These are phyloP conservation scores for Teratosphaeria gauchensis DNA, from an alignment of 2,329 filamentous ascomycete genomes.

Conservation along the genomic window DNA sequence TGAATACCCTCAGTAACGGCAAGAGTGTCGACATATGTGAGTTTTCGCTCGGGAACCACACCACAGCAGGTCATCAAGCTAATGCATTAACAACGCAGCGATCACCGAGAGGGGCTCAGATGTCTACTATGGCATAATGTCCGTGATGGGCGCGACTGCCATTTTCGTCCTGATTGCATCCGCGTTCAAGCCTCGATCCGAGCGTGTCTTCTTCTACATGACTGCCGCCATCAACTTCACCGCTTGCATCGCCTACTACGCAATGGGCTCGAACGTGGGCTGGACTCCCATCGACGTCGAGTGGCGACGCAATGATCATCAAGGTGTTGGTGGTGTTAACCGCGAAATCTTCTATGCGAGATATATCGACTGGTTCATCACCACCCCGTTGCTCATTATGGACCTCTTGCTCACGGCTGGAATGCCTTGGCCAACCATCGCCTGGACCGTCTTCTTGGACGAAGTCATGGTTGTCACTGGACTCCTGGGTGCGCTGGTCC, in stretches of 20 bases:
- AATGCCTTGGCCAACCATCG: neutral
- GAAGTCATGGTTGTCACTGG: neutral
- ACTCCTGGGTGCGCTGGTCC: neutral
- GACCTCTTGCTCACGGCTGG: neutral
- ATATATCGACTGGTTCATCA: neutral
- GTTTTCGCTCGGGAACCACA: neutral
- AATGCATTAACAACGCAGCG: neutral
- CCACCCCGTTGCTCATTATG: neutral
- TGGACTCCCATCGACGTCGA: neutral
- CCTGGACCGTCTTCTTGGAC: neutral
- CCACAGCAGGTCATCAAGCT: neutral
- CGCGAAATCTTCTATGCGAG: neutral
- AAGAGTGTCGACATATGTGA: neutral
- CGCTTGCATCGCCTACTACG: neutral
- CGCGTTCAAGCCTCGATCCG: neutral
- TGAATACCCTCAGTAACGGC: neutral
- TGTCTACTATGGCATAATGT: neutral
- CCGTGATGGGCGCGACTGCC: neutral
- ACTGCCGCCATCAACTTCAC: neutral
- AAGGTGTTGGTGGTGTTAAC: neutral
- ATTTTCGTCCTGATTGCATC: neutral
- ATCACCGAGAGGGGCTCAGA: neutral
- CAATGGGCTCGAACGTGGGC: neutral
- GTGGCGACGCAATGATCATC: neutral
- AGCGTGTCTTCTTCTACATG: neutral